Evolutionary conservation across 345 rosid genomes (phyloP), one percentile per base, ranked within the genome.

Genomic region (Gossypium rotundifolium): DNA sequence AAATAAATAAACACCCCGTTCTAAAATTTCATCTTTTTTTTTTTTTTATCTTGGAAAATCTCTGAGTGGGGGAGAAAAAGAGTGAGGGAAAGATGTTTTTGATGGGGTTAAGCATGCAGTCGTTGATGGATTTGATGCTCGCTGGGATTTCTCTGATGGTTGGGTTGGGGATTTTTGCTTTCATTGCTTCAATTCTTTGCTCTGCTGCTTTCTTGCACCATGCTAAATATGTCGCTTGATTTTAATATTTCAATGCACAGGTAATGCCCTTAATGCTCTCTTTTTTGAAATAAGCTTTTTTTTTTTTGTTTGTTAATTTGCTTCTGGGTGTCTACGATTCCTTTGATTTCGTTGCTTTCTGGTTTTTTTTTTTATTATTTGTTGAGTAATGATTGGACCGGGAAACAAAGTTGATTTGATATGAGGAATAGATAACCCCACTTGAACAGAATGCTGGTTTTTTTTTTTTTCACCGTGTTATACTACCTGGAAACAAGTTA

Each of bases 171-270:
- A 77, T 92, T 76, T 94, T 92, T 81, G 82, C 88, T 59, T 80
- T 89, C 77, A 83, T 89, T 52, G 86, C 96, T 69, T 80, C 87
- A 57, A 65, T 94, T 59, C 91, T 94, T 61, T 94, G 98, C 80
- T 88, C 88, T 51, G 91, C 84, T 54, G 96, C 97, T 75, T 94
- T 94, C 88, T 65, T 90, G 71, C 85, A 84, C 81, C 88, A 92
- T 78, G 87, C 83, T 81, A 92, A 82, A 86, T 73, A 72, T 29
- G 79, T 72, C 53, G 81, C 84, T 64, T 88, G 61, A 81, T 65
- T 65, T 33, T 69, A 59, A 51, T 27, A 1, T 69, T 25, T 16
- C 60, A 51, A 44, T 17, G 17, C 60, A 40, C 60, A 12, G 72
- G 77, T 61, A 61, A 73, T 61, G 69, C 59, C 17, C 59, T 10